These are phyloP conservation scores for Arabidopsis arenosa DNA, from an alignment of 345 rosid genomes.

Conservation along the genomic window DNA sequence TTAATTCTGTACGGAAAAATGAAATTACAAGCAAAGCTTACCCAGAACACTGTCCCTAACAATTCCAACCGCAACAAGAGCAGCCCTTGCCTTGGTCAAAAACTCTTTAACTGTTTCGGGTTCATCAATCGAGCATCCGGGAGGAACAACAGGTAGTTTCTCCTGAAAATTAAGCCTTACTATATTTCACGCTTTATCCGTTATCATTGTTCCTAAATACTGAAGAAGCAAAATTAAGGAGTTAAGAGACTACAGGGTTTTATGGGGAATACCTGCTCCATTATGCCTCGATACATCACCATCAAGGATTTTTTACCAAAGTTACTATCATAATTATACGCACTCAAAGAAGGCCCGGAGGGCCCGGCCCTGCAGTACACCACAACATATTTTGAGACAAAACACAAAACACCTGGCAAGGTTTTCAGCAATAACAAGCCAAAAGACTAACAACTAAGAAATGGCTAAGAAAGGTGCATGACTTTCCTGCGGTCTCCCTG, in stretches of 20 bases:
- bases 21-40: constrained; percentile 44
- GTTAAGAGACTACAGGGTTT: constrained; percentile 11
- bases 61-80: constrained; percentile 96
- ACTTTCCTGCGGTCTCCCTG: constrained; percentile 96
- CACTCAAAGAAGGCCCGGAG: constrained; percentile 87
- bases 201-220: constrained; percentile 14
- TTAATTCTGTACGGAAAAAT: constrained; percentile 1
- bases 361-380: constrained; percentile 84
- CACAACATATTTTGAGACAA: constrained; percentile 39
- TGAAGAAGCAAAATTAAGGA: constrained; percentile 27
- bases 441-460: constrained; percentile 26
- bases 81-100: constrained; percentile 89
- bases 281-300: constrained; percentile 96
- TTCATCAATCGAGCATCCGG: constrained; percentile 87
- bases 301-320: constrained; percentile 88
- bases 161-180: constrained; percentile 65
- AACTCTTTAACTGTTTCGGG: constrained; percentile 85
- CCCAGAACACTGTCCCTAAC: constrained; percentile 88
- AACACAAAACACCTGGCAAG: constrained; percentile 19
- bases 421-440: constrained; percentile 17
- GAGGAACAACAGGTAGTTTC: constrained; percentile 87
- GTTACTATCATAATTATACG: constrained; percentile 93
- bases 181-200: constrained; percentile 30
- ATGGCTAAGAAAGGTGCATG: constrained; percentile 29
- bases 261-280: constrained; percentile 74